These are phyloP conservation scores for Vaccinium myrtillus DNA, from an alignment of 148 eudicot species.

Conservation along the genomic window DNA sequence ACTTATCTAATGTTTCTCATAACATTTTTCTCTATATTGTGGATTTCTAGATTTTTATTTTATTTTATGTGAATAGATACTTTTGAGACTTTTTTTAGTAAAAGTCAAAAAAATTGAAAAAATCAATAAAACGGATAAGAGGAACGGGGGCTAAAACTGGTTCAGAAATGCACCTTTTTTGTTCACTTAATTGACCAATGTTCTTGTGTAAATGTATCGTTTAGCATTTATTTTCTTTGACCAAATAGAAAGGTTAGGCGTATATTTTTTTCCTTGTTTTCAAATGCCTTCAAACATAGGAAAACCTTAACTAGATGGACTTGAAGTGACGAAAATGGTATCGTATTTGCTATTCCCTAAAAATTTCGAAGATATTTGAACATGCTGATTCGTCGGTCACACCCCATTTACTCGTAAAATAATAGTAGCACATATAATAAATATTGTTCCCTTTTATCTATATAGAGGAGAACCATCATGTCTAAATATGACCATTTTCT, in stretches of 20 bases:
- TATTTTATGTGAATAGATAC: no score
- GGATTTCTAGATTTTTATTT: no score
- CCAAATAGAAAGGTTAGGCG: not conserved
- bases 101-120: no score
- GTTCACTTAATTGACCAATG: not conserved
- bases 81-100: no score
- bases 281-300: not conserved
- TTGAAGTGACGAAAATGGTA: not conserved
- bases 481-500: not conserved
- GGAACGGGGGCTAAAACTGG: not conserved
- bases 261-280: not conserved
- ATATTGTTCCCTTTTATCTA: not conserved
- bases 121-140: no score
- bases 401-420: not conserved
- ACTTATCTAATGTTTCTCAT: not conserved
- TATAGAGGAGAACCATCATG: not conserved
- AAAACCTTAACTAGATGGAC: not conserved
- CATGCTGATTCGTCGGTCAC: not conserved
- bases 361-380: not conserved
- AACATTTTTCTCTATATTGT: no score
- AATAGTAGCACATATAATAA: not conserved
- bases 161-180: not conserved
- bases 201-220: not conserved
- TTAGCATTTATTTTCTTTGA: constrained; percentile 7
- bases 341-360: not conserved